A percentile compares a stretch with the other conserved stretches of the same genome.
Evolutionary conservation across 108 stramenopile species (phyloP).

Genomic region (Aurantiochytrium sp.): DNA sequence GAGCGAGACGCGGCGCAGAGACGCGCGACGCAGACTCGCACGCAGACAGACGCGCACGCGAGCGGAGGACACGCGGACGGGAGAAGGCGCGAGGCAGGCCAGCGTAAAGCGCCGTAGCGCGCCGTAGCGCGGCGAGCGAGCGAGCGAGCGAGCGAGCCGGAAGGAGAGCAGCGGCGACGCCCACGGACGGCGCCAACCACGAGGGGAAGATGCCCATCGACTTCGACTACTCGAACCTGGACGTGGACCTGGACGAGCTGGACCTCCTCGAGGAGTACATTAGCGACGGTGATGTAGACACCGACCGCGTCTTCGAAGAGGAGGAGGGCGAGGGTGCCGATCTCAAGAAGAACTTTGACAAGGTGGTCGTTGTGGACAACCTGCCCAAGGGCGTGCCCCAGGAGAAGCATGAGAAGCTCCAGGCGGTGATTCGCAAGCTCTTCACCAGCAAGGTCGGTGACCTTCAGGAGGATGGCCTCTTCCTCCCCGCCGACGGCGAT

Average conservation of each 20-base stretch:
- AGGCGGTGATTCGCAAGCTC: not conserved
- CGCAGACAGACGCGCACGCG: no score
- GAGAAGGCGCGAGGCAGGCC: no score
- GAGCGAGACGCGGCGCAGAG: no score
- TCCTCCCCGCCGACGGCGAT: conserved; percentile 5
- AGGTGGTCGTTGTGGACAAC: conserved; percentile 8
- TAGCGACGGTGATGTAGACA: not conserved
- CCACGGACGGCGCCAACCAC: no score
- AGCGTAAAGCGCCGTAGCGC: no score
- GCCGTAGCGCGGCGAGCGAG: no score
- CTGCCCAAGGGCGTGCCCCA: not conserved
- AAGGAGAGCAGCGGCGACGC: no score
- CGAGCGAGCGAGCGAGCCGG: no score
- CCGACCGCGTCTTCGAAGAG: conserved; percentile 9
- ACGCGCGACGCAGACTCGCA: no score
- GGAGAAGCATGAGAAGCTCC: conserved; percentile 11
- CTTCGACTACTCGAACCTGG: conserved; percentile 8
- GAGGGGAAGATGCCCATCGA: not conserved
- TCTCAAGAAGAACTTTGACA: not conserved
- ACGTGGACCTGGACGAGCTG: conserved; percentile 19
- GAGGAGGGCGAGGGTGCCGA: conserved; percentile 13
- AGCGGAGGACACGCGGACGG: no score
- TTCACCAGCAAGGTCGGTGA: conserved; percentile 4
- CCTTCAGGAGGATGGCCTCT: conserved; percentile 20
- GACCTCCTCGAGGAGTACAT: not conserved